Evolutionary conservation across 495 filamentous ascomycete genomes (phyloP), one percentile per base, ranked within the genome.

Genomic region (Penicillium coprophilum): DNA sequence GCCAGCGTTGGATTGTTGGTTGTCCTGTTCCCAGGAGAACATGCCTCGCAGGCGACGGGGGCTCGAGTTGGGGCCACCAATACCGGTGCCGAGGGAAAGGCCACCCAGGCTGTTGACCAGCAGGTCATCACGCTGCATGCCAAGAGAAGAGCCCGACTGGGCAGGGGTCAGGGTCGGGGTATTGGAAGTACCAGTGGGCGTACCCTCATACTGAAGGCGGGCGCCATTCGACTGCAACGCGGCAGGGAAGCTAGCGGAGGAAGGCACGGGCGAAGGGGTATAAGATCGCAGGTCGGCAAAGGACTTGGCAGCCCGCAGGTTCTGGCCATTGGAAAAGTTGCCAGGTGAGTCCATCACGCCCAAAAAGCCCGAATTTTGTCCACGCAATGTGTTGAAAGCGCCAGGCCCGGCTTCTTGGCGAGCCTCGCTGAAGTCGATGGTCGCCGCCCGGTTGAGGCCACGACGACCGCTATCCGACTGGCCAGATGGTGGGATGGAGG

Each of bases 371-470:
- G 85, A 82, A 32, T 82, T 82, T 61, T 93, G 90, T 45, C 88
- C 80, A 39, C 90, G 87, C 44, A 95, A 78, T 1, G 89, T 85
- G 62, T 83, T 85, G 69, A 88, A 90, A 60, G 88, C 79, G 43
- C 82, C 81, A 34, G 79, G 78, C 20, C 87, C 66, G 21, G 56
- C 85, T 44, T 82, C 83, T 23, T 81, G 86, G 7, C 92, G 88
- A 34, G 90, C 85, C 68, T 97, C 94, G 62, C 89, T 91, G 74
- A 98, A 98, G 73, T 97, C 93, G 63, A 95, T 96, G n/a, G 94
- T 98, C 31, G 94, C 95, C 19, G 94, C 92, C 28, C 94, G 89
- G 76, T 92, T 94, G 32, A 98, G 77, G 13, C 84, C 87, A 31
- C 92, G 89, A 52, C 92, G 83, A 54, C 85, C 84, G 31, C 85